Conservation (phyloP, 2,329 filamentous ascomycete species). For the Aspergillus oerlinghausenensis region DNA sequence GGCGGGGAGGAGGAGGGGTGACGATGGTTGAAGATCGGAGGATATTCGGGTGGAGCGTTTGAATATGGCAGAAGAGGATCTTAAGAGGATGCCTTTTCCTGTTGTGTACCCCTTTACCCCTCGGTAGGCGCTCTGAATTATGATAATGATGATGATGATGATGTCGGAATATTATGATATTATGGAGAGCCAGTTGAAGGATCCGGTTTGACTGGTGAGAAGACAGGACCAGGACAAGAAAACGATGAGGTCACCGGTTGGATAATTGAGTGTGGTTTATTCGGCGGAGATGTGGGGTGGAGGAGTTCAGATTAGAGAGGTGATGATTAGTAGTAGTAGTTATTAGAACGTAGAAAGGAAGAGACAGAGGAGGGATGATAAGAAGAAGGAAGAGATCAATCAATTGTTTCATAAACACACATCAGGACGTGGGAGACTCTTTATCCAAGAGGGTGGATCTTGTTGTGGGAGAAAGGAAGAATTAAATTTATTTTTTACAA, state of each 20-base stretch:
- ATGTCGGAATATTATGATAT: neutral
- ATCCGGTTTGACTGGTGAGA: neutral
- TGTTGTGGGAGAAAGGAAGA: neutral
- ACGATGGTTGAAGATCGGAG: neutral
- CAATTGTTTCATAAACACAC: constrained; percentile 2
- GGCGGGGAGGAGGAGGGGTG: neutral
- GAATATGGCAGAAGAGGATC: neutral
- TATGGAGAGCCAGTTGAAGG: neutral
- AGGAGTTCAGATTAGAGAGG: neutral
- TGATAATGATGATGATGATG: neutral
- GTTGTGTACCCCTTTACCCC: too few relatives aligned
- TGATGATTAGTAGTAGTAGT: neutral
- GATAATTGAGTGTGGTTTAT: constrained; percentile 4
- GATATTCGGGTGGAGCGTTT: neutral
- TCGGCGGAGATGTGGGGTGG: neutral
- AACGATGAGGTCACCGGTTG: constrained; percentile 11
- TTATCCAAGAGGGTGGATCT: constrained; percentile 23
- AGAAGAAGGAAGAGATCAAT: constrained; percentile 18
- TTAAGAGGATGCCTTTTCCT: neutral
- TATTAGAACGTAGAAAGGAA: constrained; percentile 1
- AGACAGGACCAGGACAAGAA: neutral
- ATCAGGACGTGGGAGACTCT: constrained; percentile 14
- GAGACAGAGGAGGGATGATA: constrained; percentile 13
- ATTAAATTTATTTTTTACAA: neutral
- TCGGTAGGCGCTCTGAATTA: neutral